Conservation (phyloP, 1,284 basidiomycete species). For the Coniferiporia sulphurascens region DNA sequence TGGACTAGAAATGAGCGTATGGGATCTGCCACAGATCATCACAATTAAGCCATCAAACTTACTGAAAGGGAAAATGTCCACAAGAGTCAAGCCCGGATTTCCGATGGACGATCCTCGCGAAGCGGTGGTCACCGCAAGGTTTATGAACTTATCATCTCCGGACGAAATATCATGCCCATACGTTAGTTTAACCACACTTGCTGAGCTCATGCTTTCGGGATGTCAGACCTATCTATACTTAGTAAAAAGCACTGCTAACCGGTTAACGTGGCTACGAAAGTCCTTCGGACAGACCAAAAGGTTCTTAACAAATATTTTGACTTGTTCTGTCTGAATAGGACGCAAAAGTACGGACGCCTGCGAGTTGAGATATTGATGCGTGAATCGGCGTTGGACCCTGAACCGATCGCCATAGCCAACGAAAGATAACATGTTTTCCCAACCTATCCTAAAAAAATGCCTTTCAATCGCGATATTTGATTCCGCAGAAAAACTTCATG, state of each 20-base stretch:
- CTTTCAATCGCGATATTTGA: not conserved
- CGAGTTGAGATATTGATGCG: constrained; percentile 28
- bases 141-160: constrained; percentile 6
- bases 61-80: constrained; percentile 6
- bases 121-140: not conserved
- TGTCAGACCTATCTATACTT: not conserved
- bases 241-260: not conserved
- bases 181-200: not conserved
- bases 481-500: not conserved
- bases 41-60: not conserved
- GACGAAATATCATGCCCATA: constrained; percentile 30
- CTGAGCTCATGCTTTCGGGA: not conserved
- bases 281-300: not conserved
- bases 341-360: constrained; percentile 3
- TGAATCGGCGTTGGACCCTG: constrained; percentile 31
- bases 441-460: constrained; percentile 23
- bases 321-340: not conserved
- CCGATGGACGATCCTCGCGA: not conserved
- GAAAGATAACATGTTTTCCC: constrained; percentile 29
- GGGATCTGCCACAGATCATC: not conserved
- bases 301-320: not conserved
- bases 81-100: not conserved
- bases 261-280: not conserved
- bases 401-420: constrained; percentile 31
- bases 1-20: not conserved